Percentiles rank a stretch among this genome's conserved stretches.
Evolutionary conservation across 129 eudicot species (phyloP).

Genomic region (Erigeron canadensis): DNA sequence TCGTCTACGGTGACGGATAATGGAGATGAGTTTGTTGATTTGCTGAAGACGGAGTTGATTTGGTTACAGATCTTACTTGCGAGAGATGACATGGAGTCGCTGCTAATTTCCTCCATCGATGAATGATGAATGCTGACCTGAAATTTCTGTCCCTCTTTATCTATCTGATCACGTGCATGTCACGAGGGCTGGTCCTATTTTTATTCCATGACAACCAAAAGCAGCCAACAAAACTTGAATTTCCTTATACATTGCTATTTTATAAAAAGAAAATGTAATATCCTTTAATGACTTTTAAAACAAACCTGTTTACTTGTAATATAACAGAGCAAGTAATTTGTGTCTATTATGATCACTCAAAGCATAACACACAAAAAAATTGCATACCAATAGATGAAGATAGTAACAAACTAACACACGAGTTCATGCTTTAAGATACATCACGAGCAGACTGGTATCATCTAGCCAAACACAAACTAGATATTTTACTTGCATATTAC

Average conservation of each 20-base stretch:
- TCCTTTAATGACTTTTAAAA: background rate
- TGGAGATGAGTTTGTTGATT: constrained; percentile 42
- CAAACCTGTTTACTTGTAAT: background rate
- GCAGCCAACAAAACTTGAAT: background rate
- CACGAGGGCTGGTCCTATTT: constrained; percentile 12
- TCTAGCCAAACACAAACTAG: constrained; percentile 5
- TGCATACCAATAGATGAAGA: background rate
- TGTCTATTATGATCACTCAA: too few relatives aligned
- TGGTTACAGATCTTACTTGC: constrained; percentile 65
- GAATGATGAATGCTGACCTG: constrained; percentile 3
- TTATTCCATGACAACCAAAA: too few relatives aligned
- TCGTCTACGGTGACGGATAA: constrained; percentile 51
- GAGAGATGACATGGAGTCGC: constrained; percentile 39
- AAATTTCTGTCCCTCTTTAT: constrained; percentile 15
- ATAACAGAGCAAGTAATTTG: background rate
- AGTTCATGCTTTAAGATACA: background rate
- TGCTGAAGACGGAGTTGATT: constrained; percentile 60
- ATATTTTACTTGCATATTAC: background rate
- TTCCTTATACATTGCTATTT: background rate
- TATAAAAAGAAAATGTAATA: background rate
- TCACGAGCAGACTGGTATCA: background rate
- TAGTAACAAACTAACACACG: too few relatives aligned
- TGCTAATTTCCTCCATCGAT: constrained; percentile 28
- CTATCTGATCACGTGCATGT: constrained; percentile 28
- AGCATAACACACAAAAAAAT: background rate